Evolutionary conservation across 148 eudicot species (phyloP), one percentile per base, ranked within the genome.

Genomic region (Diospyros kaki): DNA sequence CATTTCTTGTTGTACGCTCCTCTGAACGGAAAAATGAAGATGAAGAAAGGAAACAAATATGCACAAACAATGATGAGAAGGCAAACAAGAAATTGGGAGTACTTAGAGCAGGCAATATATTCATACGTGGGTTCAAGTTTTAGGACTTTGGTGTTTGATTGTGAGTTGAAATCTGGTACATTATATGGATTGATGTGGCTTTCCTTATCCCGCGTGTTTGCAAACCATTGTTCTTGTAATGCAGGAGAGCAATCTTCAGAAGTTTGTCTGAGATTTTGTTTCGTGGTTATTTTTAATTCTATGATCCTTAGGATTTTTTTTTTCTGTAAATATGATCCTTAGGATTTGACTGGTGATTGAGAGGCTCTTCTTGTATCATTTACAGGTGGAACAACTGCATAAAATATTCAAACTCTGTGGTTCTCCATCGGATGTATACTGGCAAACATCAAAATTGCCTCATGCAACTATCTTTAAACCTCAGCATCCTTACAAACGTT

Each of bases 381-480:
- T 80, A 72, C 74, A 89, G 93, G 90, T 89, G 66, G 93, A 89
- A 77, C 93, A 89, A 83, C 78, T 89, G 53, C 93, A 89, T 73
- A 89, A 85, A 81, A 89, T 89, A 61, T 89, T 87, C 75, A 89
- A 89, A 81, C 93, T 89, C 46, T 89, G 93, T 59, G 93, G 93
- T 50, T 89, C 93, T 2, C 93, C 93, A 28, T 83, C 93, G 40
- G 89, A 89, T 64, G 90, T 85, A 77, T 89, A 89, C 63, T 89
- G 93, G 93, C 83, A 80, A 78, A 87, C 70, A 58, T 87, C 93
- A 53, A 87, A 77, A 79, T 63, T 89, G 72, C 87, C 89, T 11
- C 87, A 89, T 79, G 89, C 90, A 8, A 87, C 93, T 43, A 79
- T 87, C 38, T 89, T 89, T 71, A 89, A 85, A 77, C 93, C 93